Conservation (phyloP, 345 rosid genomes). For the Salix koriyanagi region DNA sequence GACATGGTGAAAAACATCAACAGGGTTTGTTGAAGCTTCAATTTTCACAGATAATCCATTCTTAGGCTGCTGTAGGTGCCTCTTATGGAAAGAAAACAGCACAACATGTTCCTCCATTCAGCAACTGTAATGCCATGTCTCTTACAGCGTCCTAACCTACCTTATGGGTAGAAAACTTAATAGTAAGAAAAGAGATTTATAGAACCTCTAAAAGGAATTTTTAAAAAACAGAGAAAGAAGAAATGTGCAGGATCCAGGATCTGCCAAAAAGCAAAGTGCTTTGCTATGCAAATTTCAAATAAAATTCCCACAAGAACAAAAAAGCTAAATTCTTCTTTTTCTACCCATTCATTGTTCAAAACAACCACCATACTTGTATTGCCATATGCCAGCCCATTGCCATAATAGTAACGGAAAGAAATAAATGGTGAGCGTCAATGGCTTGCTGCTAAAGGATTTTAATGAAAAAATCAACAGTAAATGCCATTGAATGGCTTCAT, state of each 20-base stretch:
- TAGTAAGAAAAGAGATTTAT: conserved; percentile 6
- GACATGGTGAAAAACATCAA: conserved; percentile 42
- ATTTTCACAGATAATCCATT: conserved; percentile 2
- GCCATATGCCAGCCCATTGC: neutral
- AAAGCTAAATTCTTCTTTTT: neutral
- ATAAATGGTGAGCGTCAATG: neutral
- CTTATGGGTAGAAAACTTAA: neutral
- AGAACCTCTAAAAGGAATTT: neutral
- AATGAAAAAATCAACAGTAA: neutral
- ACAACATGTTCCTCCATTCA: neutral
- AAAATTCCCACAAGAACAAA: neutral
- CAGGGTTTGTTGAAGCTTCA: conserved; percentile 5
- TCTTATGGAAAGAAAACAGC: conserved; percentile 3
- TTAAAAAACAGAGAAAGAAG: neutral
- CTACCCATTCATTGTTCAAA: neutral
- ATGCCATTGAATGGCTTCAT: neutral
- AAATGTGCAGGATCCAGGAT: neutral
- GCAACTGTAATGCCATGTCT: conserved; percentile 7
- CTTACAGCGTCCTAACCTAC: conserved; percentile 26
- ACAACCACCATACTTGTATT: neutral
- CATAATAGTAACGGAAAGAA: neutral
- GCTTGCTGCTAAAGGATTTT: neutral
- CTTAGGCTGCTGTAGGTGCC: neutral
- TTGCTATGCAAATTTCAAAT: neutral
- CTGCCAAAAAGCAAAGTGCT: neutral